Conservation (phyloP, 2,329 filamentous ascomycete genomes). For the Rachicladosporium sp. region DNA sequence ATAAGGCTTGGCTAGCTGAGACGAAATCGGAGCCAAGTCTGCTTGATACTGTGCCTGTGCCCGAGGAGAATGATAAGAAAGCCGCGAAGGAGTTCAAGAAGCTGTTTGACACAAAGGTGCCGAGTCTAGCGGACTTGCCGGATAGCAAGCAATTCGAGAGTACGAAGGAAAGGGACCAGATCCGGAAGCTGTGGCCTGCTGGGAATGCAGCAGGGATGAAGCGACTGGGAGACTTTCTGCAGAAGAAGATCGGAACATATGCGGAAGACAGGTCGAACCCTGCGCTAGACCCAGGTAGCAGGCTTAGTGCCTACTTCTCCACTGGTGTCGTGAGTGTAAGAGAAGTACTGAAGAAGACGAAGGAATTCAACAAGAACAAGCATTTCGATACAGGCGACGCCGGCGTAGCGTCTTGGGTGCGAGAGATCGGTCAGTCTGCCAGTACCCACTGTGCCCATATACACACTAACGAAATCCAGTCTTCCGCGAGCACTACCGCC, state of each 20-base stretch:
- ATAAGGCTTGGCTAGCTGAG: slow-evolving; percentile 33
- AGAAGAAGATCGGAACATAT: slow-evolving; percentile 27
- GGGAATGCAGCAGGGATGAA: slow-evolving; percentile 31
- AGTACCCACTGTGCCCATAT: too few species aligned
- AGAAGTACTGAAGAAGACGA: slow-evolving; percentile 30
- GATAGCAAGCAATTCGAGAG: slow-evolving; percentile 30
- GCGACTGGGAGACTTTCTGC: slow-evolving; percentile 29
- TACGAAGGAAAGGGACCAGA: slow-evolving; percentile 27
- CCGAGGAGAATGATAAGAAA: slow-evolving; percentile 30
- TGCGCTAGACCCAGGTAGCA: slow-evolving; percentile 29
- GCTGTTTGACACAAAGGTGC: slow-evolving; percentile 45
- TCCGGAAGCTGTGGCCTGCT: slow-evolving; percentile 34
- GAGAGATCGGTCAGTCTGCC: slow-evolving; percentile 26
- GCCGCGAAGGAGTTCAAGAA: slow-evolving; percentile 38
- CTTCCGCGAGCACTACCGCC: slow-evolving; percentile 40
- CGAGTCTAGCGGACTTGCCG: slow-evolving; percentile 20
- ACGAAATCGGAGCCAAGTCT: slow-evolving; percentile 31
- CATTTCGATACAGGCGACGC: slow-evolving; percentile 31
- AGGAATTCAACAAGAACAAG: slow-evolving; percentile 29
- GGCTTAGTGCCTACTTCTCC: slow-evolving; percentile 34
- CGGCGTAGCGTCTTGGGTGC: slow-evolving; percentile 33
- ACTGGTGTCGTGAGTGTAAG: slow-evolving; percentile 34
- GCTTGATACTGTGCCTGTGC: slow-evolving; percentile 30
- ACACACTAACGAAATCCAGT: slow-evolving; percentile 13
- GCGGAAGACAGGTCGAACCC: slow-evolving; percentile 31